These are phyloP conservation scores for Fraxinus paxiana DNA, from an alignment of 305 asterid genomes.

Conservation along the genomic window DNA sequence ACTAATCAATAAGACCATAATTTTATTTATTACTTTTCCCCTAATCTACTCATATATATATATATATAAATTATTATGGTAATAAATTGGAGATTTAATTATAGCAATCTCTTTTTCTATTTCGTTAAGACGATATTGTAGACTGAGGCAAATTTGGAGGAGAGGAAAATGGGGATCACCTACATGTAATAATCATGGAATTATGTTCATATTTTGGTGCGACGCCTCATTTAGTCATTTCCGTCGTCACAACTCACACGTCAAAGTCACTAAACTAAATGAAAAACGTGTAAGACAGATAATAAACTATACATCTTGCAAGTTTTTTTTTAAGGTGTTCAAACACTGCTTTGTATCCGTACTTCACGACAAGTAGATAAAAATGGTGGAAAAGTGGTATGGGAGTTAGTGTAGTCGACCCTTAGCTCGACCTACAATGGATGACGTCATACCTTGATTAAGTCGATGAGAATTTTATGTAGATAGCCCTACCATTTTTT, in stretches of 20 bases:
- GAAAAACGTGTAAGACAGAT: background rate
- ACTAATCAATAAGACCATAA: slow-evolving; percentile 28
- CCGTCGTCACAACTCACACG: background rate
- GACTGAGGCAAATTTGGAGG: background rate
- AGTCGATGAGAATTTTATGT: background rate
- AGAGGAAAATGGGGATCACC: background rate
- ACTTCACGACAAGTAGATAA: background rate
- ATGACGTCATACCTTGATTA: background rate
- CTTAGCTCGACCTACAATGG: background rate
- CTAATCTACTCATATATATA: background rate
- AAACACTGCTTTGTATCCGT: background rate
- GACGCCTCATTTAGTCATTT: background rate
- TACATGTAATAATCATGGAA: background rate
- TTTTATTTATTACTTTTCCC: background rate
- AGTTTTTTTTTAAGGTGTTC: background rate
- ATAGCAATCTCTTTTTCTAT: too few species aligned
- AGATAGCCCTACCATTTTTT: background rate
- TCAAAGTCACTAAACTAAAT: background rate
- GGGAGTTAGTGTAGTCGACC: background rate
- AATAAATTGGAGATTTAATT: background rate
- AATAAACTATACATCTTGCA: background rate
- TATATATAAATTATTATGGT: background rate
- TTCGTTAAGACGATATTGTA: background rate
- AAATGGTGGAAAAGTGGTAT: background rate
- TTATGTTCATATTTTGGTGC: background rate